These are phyloP conservation scores for Ustilago loliicola DNA, from an alignment of 1,284 basidiomycete genomes.

Conservation along the genomic window DNA sequence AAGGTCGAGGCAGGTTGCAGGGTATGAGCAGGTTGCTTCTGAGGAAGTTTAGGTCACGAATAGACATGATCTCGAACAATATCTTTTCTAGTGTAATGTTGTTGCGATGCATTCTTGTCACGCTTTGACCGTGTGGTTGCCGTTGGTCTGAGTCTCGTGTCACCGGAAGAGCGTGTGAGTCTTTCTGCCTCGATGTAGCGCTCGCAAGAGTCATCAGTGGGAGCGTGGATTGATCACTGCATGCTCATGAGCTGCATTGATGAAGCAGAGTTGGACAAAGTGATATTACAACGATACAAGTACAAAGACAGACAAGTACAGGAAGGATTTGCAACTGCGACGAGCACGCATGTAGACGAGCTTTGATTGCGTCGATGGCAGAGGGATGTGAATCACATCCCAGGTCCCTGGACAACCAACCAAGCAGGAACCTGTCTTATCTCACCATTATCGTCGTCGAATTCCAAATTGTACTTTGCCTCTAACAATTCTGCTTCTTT, in stretches of 20 bases:
- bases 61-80: background rate
- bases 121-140: background rate
- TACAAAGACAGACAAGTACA: constrained; percentile 6
- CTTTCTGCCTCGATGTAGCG: background rate
- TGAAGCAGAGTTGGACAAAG: background rate
- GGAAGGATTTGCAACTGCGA: no score
- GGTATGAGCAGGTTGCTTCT: constrained; percentile 44
- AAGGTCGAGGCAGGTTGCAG: constrained; percentile 11
- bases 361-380: no score
- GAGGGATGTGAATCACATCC: constrained; percentile 13
- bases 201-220: no score
- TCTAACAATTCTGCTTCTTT: constrained; percentile 61
- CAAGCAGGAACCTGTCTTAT: constrained; percentile 65
- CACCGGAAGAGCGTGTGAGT: background rate
- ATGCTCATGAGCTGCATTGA: no score
- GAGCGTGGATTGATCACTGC: no score
- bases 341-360: no score
- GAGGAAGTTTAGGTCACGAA: constrained; percentile 19
- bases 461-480: constrained; percentile 65
- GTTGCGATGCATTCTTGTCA: constrained; percentile 14
- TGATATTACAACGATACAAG: constrained; percentile 37
- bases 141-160: background rate
- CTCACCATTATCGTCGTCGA: constrained; percentile 68
- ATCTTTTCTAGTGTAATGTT: constrained; percentile 4
- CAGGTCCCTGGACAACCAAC: constrained; percentile 66